phyloP scores from a whole-genome alignment of 2,329 filamentous ascomycete species.

The Elsinoe arachidis region DNA sequence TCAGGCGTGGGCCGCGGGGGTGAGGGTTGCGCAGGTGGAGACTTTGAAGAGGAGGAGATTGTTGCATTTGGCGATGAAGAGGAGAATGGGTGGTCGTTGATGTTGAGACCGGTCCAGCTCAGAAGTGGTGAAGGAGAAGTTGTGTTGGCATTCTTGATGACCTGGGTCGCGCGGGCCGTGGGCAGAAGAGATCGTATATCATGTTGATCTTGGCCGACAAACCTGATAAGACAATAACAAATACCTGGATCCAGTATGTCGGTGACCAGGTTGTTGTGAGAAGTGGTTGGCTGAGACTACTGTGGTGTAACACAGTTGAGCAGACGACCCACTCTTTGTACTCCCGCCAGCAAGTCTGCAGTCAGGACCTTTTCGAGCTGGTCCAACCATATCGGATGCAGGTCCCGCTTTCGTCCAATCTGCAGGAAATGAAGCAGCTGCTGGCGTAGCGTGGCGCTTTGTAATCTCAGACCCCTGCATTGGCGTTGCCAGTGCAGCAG shows the following conservation, averaged over 20 bases:
- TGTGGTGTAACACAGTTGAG: neutral
- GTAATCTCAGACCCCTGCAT: constrained; percentile 17
- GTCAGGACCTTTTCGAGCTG: constrained; percentile 28
- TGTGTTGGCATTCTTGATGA: too few species aligned
- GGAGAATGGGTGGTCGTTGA: too few species aligned
- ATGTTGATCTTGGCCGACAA: too few species aligned
- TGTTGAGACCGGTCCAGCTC: too few species aligned
- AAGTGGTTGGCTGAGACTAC: neutral
- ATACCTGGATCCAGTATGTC: neutral
- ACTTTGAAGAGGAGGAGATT: neutral
- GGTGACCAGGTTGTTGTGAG: neutral
- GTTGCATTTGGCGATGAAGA: neutral
- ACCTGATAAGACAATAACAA: neutral
- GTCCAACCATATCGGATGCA: constrained; percentile 32
- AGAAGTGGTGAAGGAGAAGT: too few species aligned
- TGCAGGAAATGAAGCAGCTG: constrained; percentile 24
- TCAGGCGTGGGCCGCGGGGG: neutral
- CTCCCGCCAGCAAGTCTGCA: neutral
- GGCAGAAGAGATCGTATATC: too few species aligned
- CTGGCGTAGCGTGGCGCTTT: constrained; percentile 21
- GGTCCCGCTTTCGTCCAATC: constrained; percentile 18
- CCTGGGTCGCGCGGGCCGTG: too few species aligned
- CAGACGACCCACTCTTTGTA: neutral
- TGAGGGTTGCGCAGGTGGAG: neutral
- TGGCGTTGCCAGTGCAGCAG: constrained; percentile 25